Evolutionary conservation across 1,284 basidiomycete species (phyloP).

Genomic region (Apiotrichum laibachii): DNA sequence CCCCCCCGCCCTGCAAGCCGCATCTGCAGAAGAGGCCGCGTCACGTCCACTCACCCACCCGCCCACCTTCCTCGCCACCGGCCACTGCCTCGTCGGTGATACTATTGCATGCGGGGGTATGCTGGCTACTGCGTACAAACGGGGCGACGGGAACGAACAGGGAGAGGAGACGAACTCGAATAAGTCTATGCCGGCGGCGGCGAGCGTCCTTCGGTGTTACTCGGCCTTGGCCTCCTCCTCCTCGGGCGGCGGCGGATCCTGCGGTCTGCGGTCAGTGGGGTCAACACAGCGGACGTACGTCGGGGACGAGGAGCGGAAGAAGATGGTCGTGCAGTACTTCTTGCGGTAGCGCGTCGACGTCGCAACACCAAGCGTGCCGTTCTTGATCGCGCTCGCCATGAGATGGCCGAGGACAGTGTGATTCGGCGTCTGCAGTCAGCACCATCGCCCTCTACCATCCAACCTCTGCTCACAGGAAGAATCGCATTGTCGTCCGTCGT

Average conservation of each 20-base stretch:
- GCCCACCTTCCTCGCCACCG: too few species aligned
- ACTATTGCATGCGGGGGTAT: background rate
- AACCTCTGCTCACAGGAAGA: constrained; percentile 58
- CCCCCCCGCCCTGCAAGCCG: too few species aligned
- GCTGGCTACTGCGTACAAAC: background rate
- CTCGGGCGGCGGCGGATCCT: background rate
- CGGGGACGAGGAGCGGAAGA: constrained; percentile 49
- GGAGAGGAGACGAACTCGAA: background rate
- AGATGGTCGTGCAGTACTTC: constrained; percentile 75
- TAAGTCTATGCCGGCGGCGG: background rate
- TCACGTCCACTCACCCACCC: too few species aligned
- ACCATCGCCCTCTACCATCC: background rate
- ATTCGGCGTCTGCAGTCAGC: constrained; percentile 63
- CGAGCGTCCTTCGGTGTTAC: too few species aligned
- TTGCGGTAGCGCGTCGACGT: constrained; percentile 89
- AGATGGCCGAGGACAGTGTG: constrained; percentile 95
- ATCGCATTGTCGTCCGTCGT: constrained; percentile 82
- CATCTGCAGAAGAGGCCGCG: too few species aligned
- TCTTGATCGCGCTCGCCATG: constrained; percentile 72
- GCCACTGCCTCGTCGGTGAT: too few species aligned
- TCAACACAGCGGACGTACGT: background rate
- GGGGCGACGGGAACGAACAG: background rate
- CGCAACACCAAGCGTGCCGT: constrained; percentile 89
- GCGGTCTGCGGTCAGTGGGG: background rate
- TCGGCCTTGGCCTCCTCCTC: background rate